These are phyloP conservation scores for Yamadazyma siamensis DNA, from an alignment of 1,139 yeast species.

Conservation along the genomic window DNA sequence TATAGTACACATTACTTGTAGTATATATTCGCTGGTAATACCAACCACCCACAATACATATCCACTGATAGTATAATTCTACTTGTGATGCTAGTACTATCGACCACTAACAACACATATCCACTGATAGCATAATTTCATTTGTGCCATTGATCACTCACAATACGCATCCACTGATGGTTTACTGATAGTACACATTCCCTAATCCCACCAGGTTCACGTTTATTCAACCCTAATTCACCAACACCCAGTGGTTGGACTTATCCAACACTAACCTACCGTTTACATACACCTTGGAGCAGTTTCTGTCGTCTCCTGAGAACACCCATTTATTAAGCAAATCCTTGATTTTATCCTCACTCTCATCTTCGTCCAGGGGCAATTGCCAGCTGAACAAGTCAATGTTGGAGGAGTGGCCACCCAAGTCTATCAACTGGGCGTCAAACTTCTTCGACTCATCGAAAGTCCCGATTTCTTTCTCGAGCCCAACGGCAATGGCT, in stretches of 20 bases:
- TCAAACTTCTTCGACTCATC: constrained; percentile 78
- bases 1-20: no score
- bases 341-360: constrained; percentile 27
- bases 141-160: no score
- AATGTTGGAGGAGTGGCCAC: constrained; percentile 48
- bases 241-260: constrained; percentile 28
- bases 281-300: constrained; percentile 75
- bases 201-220: no score
- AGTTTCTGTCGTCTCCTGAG: constrained; percentile 90
- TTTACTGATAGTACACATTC: no score
- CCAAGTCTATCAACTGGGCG: constrained; percentile 71
- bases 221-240: no score
- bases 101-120: no score
- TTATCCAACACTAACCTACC: constrained; percentile 61
- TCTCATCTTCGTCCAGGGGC: constrained; percentile 16
- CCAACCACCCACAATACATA: no score
- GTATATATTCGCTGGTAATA: no score
- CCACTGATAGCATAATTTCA: no score
- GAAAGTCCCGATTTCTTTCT: constrained; percentile 63
- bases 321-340: constrained; percentile 89
- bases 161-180: no score
- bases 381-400: constrained; percentile 76
- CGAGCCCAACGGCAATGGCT: constrained; percentile 69
- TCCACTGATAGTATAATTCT: no score
- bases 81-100: no score